Evolutionary conservation across 495 filamentous ascomycete genomes (phyloP), one percentile per base, ranked within the genome.

Genomic region (Bathelium albidoporum): DNA sequence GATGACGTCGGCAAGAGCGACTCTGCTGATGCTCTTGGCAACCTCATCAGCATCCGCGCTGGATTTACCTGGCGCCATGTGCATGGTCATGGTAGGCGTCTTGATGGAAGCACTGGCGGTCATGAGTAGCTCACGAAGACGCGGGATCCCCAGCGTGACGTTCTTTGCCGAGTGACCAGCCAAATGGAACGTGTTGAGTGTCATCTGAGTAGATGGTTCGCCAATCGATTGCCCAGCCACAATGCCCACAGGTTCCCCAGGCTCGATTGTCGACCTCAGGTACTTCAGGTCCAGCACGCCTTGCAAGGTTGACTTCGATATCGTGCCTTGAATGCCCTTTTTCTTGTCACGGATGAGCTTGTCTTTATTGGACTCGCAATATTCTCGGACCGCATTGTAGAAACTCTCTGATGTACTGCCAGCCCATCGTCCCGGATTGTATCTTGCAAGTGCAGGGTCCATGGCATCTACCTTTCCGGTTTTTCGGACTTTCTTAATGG

Each of bases 151-250:
- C 26, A 97, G 83, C 2, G 94, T 99, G 70, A 99, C 94, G 81
- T 99, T 99, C 82, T 96, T 97, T 22, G 95, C 87, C 26, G 92
- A 89, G 80, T 97, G 95, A 73, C 94, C 94, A 70, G 94, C 94
- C 82, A 99, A 90, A 83, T 99, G 94, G 85, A 98, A 98, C 29
- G 94, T 98, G 73, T 98, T 98, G 59, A 98, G 77, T n/a, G 94
- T 99, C 95, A 99, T 97, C 74, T 99, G 94, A 14, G 94, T 99
- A 18, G 91, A 96, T 10, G 95, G 94, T 73, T 97, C 95, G 69
- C 94, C 94, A 58, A 99, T 85, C 39, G 92, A 96, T 77, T 99
- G 94, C 44, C 91, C 91, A 55, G 94, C 94, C 44, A 97, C 89
- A 67, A 99, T 92, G 60, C 94, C 94, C 26, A 99, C 91, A n/a